Percentiles rank a stretch among this genome's conserved stretches.
These are phyloP conservation scores for Hypholoma sublateritium DNA, from an alignment of 768 basidiomycete species.

Conservation along the genomic window DNA sequence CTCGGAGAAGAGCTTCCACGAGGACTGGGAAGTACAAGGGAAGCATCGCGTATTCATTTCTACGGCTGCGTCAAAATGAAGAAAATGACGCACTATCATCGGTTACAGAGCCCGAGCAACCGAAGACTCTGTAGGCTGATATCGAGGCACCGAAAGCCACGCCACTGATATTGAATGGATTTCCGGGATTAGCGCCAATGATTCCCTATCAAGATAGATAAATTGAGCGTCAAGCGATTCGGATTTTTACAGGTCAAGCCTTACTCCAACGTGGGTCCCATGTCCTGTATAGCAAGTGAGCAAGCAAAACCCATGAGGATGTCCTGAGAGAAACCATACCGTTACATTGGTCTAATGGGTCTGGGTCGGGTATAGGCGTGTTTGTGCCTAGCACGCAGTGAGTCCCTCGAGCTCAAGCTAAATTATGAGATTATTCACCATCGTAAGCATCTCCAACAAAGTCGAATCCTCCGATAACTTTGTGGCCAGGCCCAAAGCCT, in stretches of 20 bases:
- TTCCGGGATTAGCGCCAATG: constrained; percentile 59
- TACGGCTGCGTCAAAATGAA: neutral
- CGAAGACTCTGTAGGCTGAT: constrained; percentile 58
- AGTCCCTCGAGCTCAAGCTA: neutral
- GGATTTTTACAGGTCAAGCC: neutral
- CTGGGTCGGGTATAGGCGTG: constrained; percentile 46
- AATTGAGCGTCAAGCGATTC: neutral
- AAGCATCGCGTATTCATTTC: neutral
- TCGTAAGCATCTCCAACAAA: constrained; percentile 56
- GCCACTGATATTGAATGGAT: constrained; percentile 66
- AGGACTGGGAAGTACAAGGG: constrained; percentile 21
- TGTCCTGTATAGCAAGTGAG: constrained; percentile 27
- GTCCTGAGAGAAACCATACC: constrained; percentile 22
- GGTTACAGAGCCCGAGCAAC: constrained; percentile 50
- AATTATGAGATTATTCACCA: constrained; percentile 26
- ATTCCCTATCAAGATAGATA: constrained; percentile 40
- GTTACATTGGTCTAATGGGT: constrained; percentile 53
- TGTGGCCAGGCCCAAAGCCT: constrained; percentile 53
- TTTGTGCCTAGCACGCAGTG: constrained; percentile 33
- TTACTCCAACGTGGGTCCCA: constrained; percentile 51
- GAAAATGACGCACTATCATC: constrained; percentile 45
- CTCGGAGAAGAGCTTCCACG: constrained; percentile 51
- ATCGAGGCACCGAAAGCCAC: constrained; percentile 64
- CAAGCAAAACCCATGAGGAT: neutral
- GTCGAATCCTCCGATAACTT: constrained; percentile 53